These are phyloP conservation scores for Aspergillus pseudonomiae DNA, from an alignment of 2,329 filamentous ascomycete species.

Conservation along the genomic window DNA sequence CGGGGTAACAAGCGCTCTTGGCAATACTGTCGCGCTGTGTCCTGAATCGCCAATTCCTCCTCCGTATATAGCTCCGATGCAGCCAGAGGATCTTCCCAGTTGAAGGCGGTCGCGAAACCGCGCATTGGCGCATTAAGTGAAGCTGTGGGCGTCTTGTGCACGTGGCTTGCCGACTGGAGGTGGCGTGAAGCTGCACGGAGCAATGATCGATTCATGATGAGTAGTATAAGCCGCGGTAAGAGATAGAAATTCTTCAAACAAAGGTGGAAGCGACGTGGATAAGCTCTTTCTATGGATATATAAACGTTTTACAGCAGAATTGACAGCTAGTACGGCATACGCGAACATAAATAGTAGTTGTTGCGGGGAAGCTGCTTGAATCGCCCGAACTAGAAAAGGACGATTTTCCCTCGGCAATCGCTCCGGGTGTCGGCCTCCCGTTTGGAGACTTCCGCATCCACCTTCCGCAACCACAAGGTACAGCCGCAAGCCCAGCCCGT, in stretches of 20 bases:
- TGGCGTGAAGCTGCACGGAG: constrained; percentile 37
- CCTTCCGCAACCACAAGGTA: neutral
- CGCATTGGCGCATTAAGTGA: constrained; percentile 16
- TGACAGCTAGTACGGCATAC: neutral
- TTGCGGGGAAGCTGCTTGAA: constrained; percentile 11
- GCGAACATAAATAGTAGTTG: constrained; percentile 14
- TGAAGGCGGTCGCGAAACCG: constrained; percentile 59
- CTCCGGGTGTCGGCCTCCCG: constrained; percentile 7
- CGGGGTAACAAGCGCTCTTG: constrained; percentile 85
- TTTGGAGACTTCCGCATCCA: neutral
- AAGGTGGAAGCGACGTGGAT: neutral
- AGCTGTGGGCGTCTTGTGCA: constrained; percentile 20
- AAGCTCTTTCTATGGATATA: neutral
- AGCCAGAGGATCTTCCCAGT: constrained; percentile 89
- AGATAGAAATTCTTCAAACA: neutral
- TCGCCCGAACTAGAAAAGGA: constrained; percentile 4
- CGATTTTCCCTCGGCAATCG: constrained; percentile 32
- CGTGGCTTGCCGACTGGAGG: constrained; percentile 26
- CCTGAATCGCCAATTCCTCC: constrained; percentile 85
- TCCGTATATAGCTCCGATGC: constrained; percentile 78
- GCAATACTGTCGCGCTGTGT: constrained; percentile 91
- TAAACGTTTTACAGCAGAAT: neutral
- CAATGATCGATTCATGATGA: constrained; percentile 36
- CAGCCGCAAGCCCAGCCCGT: neutral
- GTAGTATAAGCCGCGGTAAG: constrained; percentile 3